Evolutionary conservation across 805 yeast genomes (phyloP).

Genomic region (Suhomyces pyralidae): DNA sequence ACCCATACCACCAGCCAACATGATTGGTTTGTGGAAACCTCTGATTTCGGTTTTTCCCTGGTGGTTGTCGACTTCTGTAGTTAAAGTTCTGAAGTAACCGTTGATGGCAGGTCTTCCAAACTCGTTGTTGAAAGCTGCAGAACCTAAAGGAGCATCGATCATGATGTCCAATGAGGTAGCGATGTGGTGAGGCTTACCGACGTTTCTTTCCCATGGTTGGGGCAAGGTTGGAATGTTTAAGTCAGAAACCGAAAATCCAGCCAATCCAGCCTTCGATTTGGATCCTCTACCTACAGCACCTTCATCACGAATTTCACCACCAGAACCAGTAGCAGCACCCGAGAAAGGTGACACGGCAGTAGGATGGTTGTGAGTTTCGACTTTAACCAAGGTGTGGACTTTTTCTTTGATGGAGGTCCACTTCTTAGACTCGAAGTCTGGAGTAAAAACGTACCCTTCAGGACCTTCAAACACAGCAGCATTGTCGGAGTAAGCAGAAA

Average conservation of each 20-base stretch:
- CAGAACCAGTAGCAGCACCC: conserved; percentile 99
- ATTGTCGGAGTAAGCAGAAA: conserved; percentile 94
- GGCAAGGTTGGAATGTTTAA: conserved; percentile 76
- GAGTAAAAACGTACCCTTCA: conserved; percentile 72
- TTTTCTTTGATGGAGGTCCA: conserved; percentile 76
- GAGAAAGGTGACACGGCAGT: conserved; percentile 99
- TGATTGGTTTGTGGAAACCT: conserved; percentile 98
- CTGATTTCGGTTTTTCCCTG: conserved; percentile 71
- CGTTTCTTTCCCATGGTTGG: conserved; percentile 93
- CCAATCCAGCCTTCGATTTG: conserved; percentile 90
- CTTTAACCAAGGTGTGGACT: conserved; percentile 89
- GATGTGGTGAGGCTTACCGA: conserved; percentile 91
- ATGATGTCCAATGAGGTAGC: conserved; percentile 91
- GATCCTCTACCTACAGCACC: conserved; percentile 99
- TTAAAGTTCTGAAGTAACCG: conserved; percentile 94
- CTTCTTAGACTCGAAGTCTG: conserved; percentile 64
- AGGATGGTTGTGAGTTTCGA: conserved; percentile 98
- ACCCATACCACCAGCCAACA: conserved; percentile 99
- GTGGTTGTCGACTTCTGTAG: conserved; percentile 66
- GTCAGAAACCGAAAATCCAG: conserved; percentile 92
- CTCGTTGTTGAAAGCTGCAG: conserved; percentile 97
- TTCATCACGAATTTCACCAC: conserved; percentile 99
- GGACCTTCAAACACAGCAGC: conserved; percentile 94
- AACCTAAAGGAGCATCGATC: conserved; percentile 96
- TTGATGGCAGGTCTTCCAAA: conserved; percentile 97